These are phyloP conservation scores for Rhodotorula taiwanensis DNA, from an alignment of 768 basidiomycete species.

Conservation along the genomic window DNA sequence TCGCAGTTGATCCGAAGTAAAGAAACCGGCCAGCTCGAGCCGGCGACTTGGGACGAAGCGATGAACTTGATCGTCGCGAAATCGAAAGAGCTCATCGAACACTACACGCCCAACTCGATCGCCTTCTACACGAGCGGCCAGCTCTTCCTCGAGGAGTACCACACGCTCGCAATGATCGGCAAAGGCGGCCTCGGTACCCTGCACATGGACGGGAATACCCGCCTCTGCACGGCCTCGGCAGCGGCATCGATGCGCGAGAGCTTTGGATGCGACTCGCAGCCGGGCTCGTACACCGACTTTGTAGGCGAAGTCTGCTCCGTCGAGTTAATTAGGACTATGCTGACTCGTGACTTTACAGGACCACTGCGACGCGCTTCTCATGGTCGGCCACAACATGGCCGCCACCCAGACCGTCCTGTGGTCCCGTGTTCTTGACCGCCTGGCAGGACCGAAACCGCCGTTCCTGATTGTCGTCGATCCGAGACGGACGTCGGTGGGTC, in stretches of 20 bases:
- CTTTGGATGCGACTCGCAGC: conserved; percentile 39
- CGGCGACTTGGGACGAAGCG: conserved; percentile 37
- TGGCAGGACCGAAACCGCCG: conserved; percentile 35
- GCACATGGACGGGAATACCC: conserved; percentile 39
- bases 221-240: conserved; percentile 38
- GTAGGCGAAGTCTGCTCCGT: neutral
- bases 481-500: conserved; percentile 27
- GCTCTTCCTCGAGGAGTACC: conserved; percentile 39
- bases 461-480: conserved; percentile 36
- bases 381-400: conserved; percentile 38
- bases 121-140: conserved; percentile 40
- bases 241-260: conserved; percentile 38
- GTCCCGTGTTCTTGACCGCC: conserved; percentile 37
- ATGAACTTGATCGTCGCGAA: conserved; percentile 35
- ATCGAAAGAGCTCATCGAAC: conserved; percentile 34
- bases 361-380: conserved; percentile 32
- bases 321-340: no score
- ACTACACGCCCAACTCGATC: conserved; percentile 36
- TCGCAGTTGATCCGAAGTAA: conserved; percentile 31
- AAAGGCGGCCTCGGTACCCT: conserved; percentile 31
- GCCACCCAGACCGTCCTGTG: conserved; percentile 38
- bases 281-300: conserved; percentile 29
- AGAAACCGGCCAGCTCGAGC: conserved; percentile 36
- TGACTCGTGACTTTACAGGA: neutral
- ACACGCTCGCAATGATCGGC: conserved; percentile 37